Conservation (phyloP, 164 flowering plant species). For the Saururus chinensis region DNA sequence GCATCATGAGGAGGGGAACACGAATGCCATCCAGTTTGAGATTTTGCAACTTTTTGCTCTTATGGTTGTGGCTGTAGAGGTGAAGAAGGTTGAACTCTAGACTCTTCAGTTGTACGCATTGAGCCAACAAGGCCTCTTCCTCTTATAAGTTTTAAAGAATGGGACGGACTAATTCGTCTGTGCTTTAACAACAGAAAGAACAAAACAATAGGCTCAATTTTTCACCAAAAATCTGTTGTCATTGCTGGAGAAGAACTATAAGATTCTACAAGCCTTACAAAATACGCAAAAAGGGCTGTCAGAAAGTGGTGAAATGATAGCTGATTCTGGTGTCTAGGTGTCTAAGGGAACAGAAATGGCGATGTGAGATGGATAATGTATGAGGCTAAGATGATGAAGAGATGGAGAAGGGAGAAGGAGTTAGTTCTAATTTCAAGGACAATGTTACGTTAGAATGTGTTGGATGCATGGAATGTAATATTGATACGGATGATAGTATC, state of each 20-base stretch:
- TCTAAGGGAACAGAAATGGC: constrained; percentile 27
- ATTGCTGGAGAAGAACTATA: constrained; percentile 76
- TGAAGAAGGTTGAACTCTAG: too few relatives aligned
- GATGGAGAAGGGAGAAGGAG: constrained; percentile 39
- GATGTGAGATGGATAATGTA: constrained; percentile 43
- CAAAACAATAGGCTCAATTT: constrained; percentile 75
- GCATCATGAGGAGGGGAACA: too few relatives aligned
- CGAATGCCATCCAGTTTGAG: too few relatives aligned
- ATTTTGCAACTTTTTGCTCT: too few relatives aligned
- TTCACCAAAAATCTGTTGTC: constrained; percentile 68
- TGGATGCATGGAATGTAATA: too few relatives aligned
- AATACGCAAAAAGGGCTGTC: constrained; percentile 18
- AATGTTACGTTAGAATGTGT: too few relatives aligned
- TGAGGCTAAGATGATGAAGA: constrained; percentile 49
- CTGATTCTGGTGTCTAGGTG: constrained; percentile 32
- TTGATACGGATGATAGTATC: too few relatives aligned
- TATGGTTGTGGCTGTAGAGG: too few relatives aligned
- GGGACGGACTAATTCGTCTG: constrained; percentile 72
- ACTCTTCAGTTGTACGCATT: constrained; percentile 87
- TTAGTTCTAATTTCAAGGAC: constrained; percentile 46
- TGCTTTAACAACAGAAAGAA: constrained; percentile 84
- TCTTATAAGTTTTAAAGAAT: constrained; percentile 59
- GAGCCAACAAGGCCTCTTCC: constrained; percentile 83
- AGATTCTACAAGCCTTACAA: constrained; percentile 58
- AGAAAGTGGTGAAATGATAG: constrained; percentile 12